Conservation (phyloP, 2,329 filamentous ascomycete species). For the Nemania abortiva region DNA sequence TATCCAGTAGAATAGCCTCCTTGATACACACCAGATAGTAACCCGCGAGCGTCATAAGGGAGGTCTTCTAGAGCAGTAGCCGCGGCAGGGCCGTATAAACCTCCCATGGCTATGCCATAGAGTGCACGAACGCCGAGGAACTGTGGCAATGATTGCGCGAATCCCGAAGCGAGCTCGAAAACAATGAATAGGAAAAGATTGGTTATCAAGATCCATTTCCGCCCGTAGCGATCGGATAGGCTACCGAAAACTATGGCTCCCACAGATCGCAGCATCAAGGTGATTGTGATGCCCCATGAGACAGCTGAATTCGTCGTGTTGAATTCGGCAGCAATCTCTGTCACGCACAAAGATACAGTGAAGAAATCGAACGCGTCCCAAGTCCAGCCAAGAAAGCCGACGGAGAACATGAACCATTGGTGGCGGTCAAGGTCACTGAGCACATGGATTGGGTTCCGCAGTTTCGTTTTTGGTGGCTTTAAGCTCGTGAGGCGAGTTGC, state of each 20-base stretch:
- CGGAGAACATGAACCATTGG: slow-evolving; percentile 49
- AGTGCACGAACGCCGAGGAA: slow-evolving; percentile 38
- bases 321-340: slow-evolving; percentile 39
- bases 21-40: slow-evolving; percentile 38
- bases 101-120: slow-evolving; percentile 43
- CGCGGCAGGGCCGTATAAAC: slow-evolving; percentile 38
- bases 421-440: slow-evolving; percentile 47
- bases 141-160: slow-evolving; percentile 36
- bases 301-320: slow-evolving; percentile 36
- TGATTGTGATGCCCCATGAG: slow-evolving; percentile 40
- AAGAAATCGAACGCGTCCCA: slow-evolving; percentile 42
- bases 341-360: slow-evolving; percentile 38
- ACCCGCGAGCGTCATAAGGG: slow-evolving; percentile 38
- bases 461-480: slow-evolving; percentile 48
- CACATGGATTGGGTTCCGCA: slow-evolving; percentile 48
- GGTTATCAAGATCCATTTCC: slow-evolving; percentile 38
- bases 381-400: slow-evolving; percentile 36
- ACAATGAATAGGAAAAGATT: slow-evolving; percentile 38
- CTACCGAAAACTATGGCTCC: slow-evolving; percentile 37
- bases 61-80: slow-evolving; percentile 41
- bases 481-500: slow-evolving; percentile 51
- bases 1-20: slow-evolving; percentile 33
- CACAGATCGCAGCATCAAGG: slow-evolving; percentile 39
- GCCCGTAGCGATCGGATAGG: slow-evolving; percentile 37
- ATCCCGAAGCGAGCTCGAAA: slow-evolving; percentile 39